Base-by-base conservation (phyloP, 2,329 filamentous ascomycete genomes). In the Sphaerulina musiva region DNA sequence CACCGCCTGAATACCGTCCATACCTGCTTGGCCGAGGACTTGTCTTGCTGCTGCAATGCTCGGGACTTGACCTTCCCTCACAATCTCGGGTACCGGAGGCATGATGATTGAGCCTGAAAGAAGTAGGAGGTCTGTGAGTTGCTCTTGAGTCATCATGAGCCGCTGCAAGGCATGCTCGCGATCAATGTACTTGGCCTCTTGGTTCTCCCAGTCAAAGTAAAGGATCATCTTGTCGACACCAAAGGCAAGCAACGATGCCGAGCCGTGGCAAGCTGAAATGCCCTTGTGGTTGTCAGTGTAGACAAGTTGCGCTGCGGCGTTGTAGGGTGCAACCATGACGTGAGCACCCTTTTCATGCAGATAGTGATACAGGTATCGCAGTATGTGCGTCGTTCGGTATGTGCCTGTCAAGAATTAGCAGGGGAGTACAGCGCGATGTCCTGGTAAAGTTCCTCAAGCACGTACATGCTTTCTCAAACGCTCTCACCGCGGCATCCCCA, bases 241-340 rank as follows among this genome's bases (percentile, higher is more conserved):
- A 67, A 95, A 96, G 36, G 95, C 78, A 48, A 97, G 82, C 41
- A 91, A 78, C 70, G 95, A 90, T 47, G 89, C 85, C 1, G 89
- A 84, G 32, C 89, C 91, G 78, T 89, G 90, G 64, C 95, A 79
- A 12, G 85, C 87, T 53, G 87, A 85, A 56, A 81, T 72, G 31
- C 83, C 82, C 64, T 87, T 83, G 9, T 81, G 80, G 56, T 87
- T 79, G 68, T 87, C 83, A 54, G 95, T 82, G 67, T 92, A 89
- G 44, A 88, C 86, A 59, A 95, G 81, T 84, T 90, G 63, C 55
- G 89, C 88, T 64, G 86, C 85, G 38, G 91, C 89, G 70, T 86
- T 90, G 75, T 89, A 95, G 1, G 92, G 92, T 10, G 92, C 86
- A 43, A 95, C 86, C 46, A 89, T 76, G 66, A 90, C 95, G 57